Evolutionary conservation across 1,284 basidiomycete species (phyloP).

Genomic region (Wallemia mellicola): DNA sequence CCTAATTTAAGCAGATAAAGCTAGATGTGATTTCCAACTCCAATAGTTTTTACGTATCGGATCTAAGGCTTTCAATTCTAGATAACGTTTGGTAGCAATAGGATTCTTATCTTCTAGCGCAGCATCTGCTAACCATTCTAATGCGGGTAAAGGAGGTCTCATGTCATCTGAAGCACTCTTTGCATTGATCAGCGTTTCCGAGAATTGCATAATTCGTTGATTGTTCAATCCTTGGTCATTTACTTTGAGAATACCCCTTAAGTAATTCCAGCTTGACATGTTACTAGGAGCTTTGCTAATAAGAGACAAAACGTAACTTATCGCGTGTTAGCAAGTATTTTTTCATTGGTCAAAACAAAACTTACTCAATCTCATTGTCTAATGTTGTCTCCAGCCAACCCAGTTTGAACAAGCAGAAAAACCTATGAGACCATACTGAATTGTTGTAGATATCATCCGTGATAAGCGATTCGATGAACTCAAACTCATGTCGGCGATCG

Average conservation of each 20-base stretch:
- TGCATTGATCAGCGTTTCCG: neutral
- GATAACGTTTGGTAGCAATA: neutral
- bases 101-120: neutral
- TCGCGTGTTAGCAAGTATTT: no score
- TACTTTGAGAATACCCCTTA: neutral
- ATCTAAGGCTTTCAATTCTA: neutral
- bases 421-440: conserved; percentile 92
- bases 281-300: neutral
- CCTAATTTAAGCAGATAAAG: neutral
- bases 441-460: conserved; percentile 67
- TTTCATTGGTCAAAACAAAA: no score
- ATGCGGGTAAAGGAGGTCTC: neutral
- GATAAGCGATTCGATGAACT: conserved; percentile 46
- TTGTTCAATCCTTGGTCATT: neutral
- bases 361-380: conserved; percentile 39
- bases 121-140: neutral
- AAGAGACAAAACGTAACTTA: neutral
- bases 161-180: neutral
- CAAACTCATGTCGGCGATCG: conserved; percentile 45
- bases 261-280: neutral
- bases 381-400: conserved; percentile 27
- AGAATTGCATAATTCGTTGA: neutral
- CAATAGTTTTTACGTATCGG: neutral
- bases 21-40: neutral
- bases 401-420: conserved; percentile 57